Evolutionary conservation across 208 protist species (phyloP).

Genomic region (Trypanosoma conorhini): DNA sequence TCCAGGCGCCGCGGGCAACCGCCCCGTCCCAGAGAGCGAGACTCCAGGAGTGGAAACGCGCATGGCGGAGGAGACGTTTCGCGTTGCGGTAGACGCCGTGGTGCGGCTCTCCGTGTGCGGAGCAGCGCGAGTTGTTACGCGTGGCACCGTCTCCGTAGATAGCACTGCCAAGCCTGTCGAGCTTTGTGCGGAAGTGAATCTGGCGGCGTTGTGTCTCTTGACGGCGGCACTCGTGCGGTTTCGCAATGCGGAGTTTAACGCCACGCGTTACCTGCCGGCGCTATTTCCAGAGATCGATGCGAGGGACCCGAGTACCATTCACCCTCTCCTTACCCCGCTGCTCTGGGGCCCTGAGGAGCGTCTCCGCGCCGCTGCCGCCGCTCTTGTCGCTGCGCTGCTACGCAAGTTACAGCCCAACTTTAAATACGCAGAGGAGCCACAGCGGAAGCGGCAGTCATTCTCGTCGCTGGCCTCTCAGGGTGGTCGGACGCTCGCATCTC

Average conservation of each 20-base stretch:
- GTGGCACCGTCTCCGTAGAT: not conserved
- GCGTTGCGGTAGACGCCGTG: slow-evolving; percentile 21
- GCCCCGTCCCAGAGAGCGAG: slow-evolving; percentile 6
- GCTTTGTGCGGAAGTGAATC: slow-evolving; percentile 34
- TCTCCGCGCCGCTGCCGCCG: slow-evolving; percentile 44
- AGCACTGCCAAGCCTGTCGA: not conserved
- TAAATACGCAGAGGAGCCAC: slow-evolving; percentile 76
- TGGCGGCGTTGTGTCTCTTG: slow-evolving; percentile 43
- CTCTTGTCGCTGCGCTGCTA: slow-evolving; percentile 40
- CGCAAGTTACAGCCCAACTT: slow-evolving; percentile 59
- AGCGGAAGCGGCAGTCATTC: slow-evolving; percentile 56
- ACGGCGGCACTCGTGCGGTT: slow-evolving; percentile 59
- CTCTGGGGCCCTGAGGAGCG: slow-evolving; percentile 32
- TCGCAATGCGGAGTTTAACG: slow-evolving; percentile 50
- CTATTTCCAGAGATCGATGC: slow-evolving; percentile 72
- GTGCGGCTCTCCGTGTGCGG: slow-evolving; percentile 29
- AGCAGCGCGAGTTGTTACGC: not conserved
- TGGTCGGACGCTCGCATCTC: slow-evolving; percentile 41
- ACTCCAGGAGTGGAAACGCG: slow-evolving; percentile 4
- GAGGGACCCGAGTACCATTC: slow-evolving; percentile 30
- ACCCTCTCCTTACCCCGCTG: slow-evolving; percentile 75
- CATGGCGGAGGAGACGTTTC: slow-evolving; percentile 28
- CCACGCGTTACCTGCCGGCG: slow-evolving; percentile 48
- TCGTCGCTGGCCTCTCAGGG: slow-evolving; percentile 65
- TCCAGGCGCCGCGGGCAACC: slow-evolving; percentile 3